phyloP scores from a whole-genome alignment of 164 flowering plant species.

The Akebia trifoliata region DNA sequence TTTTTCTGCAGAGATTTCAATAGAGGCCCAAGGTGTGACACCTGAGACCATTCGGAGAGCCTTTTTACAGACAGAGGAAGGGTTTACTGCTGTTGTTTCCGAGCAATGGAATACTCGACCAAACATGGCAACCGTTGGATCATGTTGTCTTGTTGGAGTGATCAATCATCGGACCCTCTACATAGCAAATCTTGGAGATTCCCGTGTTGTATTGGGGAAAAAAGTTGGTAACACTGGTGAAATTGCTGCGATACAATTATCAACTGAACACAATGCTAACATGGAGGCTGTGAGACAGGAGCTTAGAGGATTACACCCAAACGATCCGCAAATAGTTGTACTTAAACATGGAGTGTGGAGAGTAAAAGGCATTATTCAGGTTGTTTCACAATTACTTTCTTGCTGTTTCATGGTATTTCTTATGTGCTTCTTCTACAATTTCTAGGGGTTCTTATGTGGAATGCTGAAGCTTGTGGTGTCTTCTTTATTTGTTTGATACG shows the following conservation, averaged over 20 bases:
- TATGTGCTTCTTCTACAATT: not conserved
- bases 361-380: slow-evolving; percentile 93
- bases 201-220: slow-evolving; percentile 70
- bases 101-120: slow-evolving; percentile 50
- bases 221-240: slow-evolving; percentile 55
- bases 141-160: slow-evolving; percentile 85
- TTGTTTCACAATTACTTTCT: no score
- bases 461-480: no score
- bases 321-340: slow-evolving; percentile 76
- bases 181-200: slow-evolving; percentile 75
- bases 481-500: no score
- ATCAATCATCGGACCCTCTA: slow-evolving; percentile 54
- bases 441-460: not conserved
- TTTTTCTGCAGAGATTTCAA: slow-evolving; percentile 49
- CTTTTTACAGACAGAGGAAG: slow-evolving; percentile 59
- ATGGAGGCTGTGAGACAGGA: slow-evolving; percentile 54
- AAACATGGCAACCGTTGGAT: slow-evolving; percentile 54
- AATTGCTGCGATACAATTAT: slow-evolving; percentile 61
- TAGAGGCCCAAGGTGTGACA: slow-evolving; percentile 50
- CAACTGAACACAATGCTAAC: slow-evolving; percentile 75
- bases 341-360: slow-evolving; percentile 86
- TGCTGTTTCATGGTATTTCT: not conserved
- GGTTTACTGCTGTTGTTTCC: slow-evolving; percentile 56
- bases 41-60: slow-evolving; percentile 49
- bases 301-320: slow-evolving; percentile 60